Evolutionary conservation across 306 rosid genomes (phyloP).

Genomic region (Prunus mume): DNA sequence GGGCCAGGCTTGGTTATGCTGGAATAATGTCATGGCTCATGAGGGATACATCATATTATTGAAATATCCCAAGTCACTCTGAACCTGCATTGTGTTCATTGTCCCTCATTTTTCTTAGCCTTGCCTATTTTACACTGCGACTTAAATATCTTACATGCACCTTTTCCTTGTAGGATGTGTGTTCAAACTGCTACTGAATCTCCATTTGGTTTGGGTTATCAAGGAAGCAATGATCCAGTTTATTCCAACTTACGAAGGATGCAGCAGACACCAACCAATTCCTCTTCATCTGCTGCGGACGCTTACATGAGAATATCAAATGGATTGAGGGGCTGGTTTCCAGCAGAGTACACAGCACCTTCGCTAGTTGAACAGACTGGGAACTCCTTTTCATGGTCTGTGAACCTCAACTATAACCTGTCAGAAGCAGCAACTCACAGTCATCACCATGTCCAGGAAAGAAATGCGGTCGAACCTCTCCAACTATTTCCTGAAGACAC

Average conservation of each 20-base stretch:
- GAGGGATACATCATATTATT: too few relatives aligned
- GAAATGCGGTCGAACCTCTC: background rate
- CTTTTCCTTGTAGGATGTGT: background rate
- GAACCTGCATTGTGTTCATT: background rate
- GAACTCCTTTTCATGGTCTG: background rate
- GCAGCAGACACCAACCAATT: background rate
- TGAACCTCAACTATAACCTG: background rate
- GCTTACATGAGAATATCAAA: constrained; percentile 9
- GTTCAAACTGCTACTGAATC: background rate
- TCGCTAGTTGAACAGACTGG: background rate
- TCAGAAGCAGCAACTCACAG: background rate
- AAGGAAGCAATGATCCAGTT: background rate
- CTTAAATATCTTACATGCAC: background rate
- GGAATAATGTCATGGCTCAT: too few relatives aligned
- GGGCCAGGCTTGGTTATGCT: too few relatives aligned
- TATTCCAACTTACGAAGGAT: background rate
- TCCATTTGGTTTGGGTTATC: background rate
- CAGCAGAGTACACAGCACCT: background rate
- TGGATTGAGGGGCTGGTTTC: background rate
- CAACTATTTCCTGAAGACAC: background rate
- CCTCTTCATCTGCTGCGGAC: background rate
- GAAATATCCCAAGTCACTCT: background rate
- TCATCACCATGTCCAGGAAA: background rate
- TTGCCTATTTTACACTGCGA: too few relatives aligned
- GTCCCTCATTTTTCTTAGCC: background rate